Conservation (phyloP, 257 asterid genomes). For the Phtheirospermum japonicum region DNA sequence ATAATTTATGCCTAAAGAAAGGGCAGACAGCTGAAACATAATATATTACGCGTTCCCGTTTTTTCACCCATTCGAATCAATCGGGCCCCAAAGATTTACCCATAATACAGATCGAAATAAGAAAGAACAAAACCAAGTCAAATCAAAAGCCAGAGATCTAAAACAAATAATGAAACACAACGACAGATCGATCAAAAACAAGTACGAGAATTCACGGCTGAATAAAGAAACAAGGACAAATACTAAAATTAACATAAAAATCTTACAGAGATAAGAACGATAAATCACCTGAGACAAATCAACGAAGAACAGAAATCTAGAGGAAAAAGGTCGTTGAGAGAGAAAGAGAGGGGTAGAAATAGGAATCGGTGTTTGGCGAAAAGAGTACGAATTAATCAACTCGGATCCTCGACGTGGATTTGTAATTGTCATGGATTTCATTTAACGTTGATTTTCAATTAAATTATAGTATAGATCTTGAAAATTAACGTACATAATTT, state of each 20-base stretch:
- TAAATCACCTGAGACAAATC: slow-evolving; percentile 19
- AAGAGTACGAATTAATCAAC: too few species aligned
- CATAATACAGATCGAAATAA: not conserved
- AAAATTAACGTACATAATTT: too few species aligned
- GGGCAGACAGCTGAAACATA: not conserved
- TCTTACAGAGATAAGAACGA: not conserved
- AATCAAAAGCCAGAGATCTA: slow-evolving; percentile 35
- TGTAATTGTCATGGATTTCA: too few species aligned
- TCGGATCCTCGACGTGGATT: too few species aligned
- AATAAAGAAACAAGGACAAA: not conserved
- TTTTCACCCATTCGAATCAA: too few species aligned
- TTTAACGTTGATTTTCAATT: too few species aligned
- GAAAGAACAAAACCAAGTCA: slow-evolving; percentile 9
- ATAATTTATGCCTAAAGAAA: not conserved
- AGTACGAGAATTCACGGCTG: not conserved
- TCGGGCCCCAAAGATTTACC: not conserved
- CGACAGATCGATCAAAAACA: too few species aligned
- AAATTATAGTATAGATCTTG: too few species aligned
- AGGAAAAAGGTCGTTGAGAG: too few species aligned
- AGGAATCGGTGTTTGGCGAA: too few species aligned
- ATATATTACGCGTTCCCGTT: too few species aligned
- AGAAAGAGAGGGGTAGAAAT: too few species aligned
- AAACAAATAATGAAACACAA: not conserved
- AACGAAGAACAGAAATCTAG: not conserved
- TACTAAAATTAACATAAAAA: slow-evolving; percentile 4